phyloP scores from a whole-genome alignment of 768 basidiomycete genomes.

The Lactarius indigo region DNA sequence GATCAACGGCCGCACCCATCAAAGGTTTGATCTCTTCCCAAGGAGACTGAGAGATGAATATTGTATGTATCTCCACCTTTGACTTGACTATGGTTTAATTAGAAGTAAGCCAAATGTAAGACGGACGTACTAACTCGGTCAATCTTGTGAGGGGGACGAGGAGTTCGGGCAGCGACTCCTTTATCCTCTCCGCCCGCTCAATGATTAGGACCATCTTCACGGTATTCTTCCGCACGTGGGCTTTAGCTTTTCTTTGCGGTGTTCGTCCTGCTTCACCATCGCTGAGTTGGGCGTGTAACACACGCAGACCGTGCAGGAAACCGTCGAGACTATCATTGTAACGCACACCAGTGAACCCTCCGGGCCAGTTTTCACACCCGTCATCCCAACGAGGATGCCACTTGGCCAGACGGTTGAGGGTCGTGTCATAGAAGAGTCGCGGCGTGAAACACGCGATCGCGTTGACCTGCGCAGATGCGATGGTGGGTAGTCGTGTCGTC shows the following conservation, averaged over 20 bases:
- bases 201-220: conserved; percentile 56
- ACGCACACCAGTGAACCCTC: conserved; percentile 37
- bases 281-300: conserved; percentile 32
- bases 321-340: conserved; percentile 66
- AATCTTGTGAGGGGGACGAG: conserved; percentile 69
- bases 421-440: conserved; percentile 61
- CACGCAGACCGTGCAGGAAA: conserved; percentile 64
- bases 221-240: conserved; percentile 35
- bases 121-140: conserved; percentile 58
- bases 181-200: conserved; percentile 65
- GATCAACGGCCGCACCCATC: conserved; percentile 67
- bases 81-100: conserved; percentile 39
- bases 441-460: conserved; percentile 58
- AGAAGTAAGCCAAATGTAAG: conserved; percentile 2
- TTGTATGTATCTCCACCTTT: conserved; percentile 51
- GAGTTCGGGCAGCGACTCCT: conserved; percentile 57
- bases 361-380: conserved; percentile 58
- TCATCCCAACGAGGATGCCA: conserved; percentile 58
- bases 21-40: conserved; percentile 76
- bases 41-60: conserved; percentile 59
- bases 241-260: conserved; percentile 18
- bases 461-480: conserved; percentile 48
- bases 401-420: conserved; percentile 55
- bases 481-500: conserved; percentile 24
- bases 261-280: not conserved